Conservation (phyloP, 352 stramenopile species). For the Globisporangium middletonii region DNA sequence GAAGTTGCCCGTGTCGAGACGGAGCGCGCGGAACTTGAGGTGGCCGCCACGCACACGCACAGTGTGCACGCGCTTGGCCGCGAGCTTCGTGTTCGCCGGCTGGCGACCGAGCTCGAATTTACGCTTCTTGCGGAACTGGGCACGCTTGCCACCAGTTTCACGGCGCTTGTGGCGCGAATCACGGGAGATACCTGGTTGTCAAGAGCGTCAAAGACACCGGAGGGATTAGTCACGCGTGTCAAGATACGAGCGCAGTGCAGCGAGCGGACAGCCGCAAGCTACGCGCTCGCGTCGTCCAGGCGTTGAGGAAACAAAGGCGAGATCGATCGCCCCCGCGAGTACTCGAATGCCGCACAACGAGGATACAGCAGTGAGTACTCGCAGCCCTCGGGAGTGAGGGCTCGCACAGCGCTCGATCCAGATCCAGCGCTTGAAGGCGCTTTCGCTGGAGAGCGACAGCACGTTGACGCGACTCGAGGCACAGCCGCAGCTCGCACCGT, state of each 20-base stretch:
- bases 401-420: conserved; percentile 19
- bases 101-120: conserved; percentile 98
- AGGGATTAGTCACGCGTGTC: neutral
- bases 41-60: conserved; percentile 97
- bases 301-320: conserved; percentile 3
- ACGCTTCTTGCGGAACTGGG: conserved; percentile 98
- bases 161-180: conserved; percentile 99
- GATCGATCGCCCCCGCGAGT: conserved; percentile 29
- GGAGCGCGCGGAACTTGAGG: conserved; percentile 98
- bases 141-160: conserved; percentile 98
- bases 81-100: conserved; percentile 98
- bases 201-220: neutral
- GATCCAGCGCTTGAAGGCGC: neutral
- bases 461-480: neutral
- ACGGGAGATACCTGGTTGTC: conserved; percentile 96
- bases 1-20: conserved; percentile 99
- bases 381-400: conserved; percentile 20
- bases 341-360: conserved; percentile 87
- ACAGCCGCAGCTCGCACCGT: neutral
- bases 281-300: conserved; percentile 1
- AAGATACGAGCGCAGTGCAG: too few relatives aligned
- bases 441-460: neutral
- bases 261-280: neutral
- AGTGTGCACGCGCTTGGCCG: conserved; percentile 94
- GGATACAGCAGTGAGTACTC: conserved; percentile 87